Percentiles rank a stretch among this genome's conserved stretches.
phyloP scores from a whole-genome alignment of 805 yeast species.

The Nakazawaea molendinolei region DNA sequence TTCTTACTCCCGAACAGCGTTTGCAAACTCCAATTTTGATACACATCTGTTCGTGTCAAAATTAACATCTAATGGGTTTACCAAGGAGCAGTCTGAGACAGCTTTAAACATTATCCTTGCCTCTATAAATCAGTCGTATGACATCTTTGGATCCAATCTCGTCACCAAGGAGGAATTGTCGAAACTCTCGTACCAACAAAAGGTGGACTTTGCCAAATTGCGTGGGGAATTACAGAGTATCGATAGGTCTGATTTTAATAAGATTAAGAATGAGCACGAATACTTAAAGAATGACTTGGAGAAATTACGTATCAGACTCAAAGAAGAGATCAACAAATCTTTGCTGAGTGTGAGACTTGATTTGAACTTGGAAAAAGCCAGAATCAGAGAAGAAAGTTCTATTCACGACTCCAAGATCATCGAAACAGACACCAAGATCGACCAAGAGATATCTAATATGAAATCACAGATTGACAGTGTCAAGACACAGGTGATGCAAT shows the following conservation, averaged over 20 bases:
- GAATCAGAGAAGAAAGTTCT: conserved; percentile 90
- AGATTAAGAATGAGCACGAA: conserved; percentile 82
- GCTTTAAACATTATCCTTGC: conserved; percentile 67
- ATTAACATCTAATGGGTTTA: conserved; percentile 65
- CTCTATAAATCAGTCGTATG: conserved; percentile 77
- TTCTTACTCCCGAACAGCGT: neutral
- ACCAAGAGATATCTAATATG: conserved; percentile 91
- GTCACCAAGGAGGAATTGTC: conserved; percentile 83
- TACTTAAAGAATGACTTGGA: conserved; percentile 78
- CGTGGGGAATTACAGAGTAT: conserved; percentile 86
- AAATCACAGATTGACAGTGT: conserved; percentile 93
- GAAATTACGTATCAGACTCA: conserved; percentile 72
- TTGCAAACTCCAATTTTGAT: conserved; percentile 44
- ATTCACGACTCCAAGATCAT: conserved; percentile 89
- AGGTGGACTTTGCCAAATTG: conserved; percentile 92
- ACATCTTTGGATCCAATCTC: conserved; percentile 64
- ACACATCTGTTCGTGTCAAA: conserved; percentile 68
- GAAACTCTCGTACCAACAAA: conserved; percentile 87
- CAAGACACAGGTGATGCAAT: conserved; percentile 94
- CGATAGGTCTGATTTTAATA: conserved; percentile 80
- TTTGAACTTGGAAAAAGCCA: conserved; percentile 87
- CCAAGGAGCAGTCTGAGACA: conserved; percentile 68
- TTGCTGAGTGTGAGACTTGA: conserved; percentile 89
- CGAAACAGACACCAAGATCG: conserved; percentile 91
- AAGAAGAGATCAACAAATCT: conserved; percentile 87